These are phyloP conservation scores for Alternaria metachromatica DNA, from an alignment of 2,329 filamentous ascomycete genomes.

Conservation along the genomic window DNA sequence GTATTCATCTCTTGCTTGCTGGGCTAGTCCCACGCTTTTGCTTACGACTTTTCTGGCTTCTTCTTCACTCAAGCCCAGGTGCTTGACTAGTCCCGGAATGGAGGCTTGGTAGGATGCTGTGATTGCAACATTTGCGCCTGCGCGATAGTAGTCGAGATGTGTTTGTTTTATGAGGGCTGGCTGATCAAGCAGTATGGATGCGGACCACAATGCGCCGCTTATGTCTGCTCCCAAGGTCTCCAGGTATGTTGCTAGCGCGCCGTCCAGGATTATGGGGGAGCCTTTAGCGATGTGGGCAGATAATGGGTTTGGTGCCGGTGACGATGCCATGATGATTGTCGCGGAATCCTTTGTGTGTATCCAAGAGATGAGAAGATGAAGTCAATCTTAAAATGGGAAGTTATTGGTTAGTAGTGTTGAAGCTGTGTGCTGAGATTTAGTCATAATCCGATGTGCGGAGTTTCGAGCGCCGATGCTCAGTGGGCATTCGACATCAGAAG, in stretches of 20 bases:
- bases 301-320: not conserved
- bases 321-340: not conserved
- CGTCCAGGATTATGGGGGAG: slow-evolving; percentile 52
- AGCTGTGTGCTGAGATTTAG: not conserved
- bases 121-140: slow-evolving; percentile 56
- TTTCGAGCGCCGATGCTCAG: slow-evolving; percentile 8
- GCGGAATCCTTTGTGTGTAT: not conserved
- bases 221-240: slow-evolving; percentile 54
- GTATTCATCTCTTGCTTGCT: slow-evolving; percentile 46
- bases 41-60: slow-evolving; percentile 48
- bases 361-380: not conserved
- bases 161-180: slow-evolving; percentile 52
- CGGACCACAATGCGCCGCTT: slow-evolving; percentile 55
- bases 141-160: slow-evolving; percentile 54
- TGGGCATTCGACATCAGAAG: not conserved
- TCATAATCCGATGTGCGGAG: slow-evolving; percentile 13
- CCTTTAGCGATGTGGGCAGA: slow-evolving; percentile 21
- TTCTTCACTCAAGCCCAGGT: slow-evolving; percentile 43
- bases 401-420: not conserved
- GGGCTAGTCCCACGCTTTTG: slow-evolving; percentile 52
- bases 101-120: slow-evolving; percentile 58
- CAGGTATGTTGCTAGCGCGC: slow-evolving; percentile 57
- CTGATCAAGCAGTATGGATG: slow-evolving; percentile 49
- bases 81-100: slow-evolving; percentile 49
- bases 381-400: not conserved